Evolutionary conservation across 2,329 filamentous ascomycete genomes (phyloP), one percentile per base, ranked within the genome.

Genomic region (Pseudodiploospora longispora): DNA sequence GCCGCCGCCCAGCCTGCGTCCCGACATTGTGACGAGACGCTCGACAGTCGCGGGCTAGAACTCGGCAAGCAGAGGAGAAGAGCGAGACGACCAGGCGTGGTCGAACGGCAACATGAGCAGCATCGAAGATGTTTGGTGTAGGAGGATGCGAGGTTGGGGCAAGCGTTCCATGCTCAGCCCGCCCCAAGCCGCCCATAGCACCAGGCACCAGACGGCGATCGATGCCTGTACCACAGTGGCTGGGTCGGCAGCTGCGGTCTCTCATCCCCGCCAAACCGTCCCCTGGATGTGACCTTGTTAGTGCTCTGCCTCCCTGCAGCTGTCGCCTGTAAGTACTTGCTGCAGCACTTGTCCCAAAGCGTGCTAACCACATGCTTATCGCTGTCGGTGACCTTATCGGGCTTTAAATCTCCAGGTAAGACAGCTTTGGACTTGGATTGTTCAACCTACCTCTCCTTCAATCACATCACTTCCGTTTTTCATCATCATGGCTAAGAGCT

Each of bases 1-100:
- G 64, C 91, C 91, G 68, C 91, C 90, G 67, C 91, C 91, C 64
- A 96, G 78, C 73, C 85, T 90, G 72, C 87, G 82, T 65, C 78
- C 77, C 57, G 88, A 85, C 88, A 95, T 95, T 64, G 57, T 50
- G 50, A 42, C 30, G 30, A 29, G 32, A 28, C 10, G 10, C 29
- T 8, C 38, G 10, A 29, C 10, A 12, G n/a, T 40, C 27, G 27
- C 12, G 35, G 36, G 41, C 8, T 12, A 12, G 9, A 34, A 34
- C 12, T 34, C 12, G 9, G 31, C 4, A 30, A 35, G n/a, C 33
- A 38, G 29, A 41, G n/a, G 27, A 38, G 27, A 9, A 38, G 8
- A 27, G 27, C 50, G 56, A 59, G 63, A 57, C 57, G 59, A 62
- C 59, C 58, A 50, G 41, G 49, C 49, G 47, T 59, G 60, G 62